phyloP scores from a whole-genome alignment of 2,329 filamentous ascomycete genomes.

The Beauveria brongniartii region DNA sequence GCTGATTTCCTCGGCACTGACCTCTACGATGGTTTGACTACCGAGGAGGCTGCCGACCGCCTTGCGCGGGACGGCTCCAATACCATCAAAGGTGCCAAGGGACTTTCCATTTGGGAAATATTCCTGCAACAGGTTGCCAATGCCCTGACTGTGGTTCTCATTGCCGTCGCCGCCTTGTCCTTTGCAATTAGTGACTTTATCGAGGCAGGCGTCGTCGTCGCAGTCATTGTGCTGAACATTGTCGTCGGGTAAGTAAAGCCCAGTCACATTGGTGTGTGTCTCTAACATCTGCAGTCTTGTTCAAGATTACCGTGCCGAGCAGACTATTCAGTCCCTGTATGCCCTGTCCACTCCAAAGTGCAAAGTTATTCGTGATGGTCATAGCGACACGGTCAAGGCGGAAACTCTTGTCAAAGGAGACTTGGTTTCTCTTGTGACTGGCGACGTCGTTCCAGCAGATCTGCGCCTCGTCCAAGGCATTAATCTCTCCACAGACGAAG shows the following conservation, averaged over 20 bases:
- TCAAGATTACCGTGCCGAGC: conserved; percentile 54
- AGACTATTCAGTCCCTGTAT: conserved; percentile 54
- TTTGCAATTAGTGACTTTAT: conserved; percentile 59
- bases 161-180: conserved; percentile 64
- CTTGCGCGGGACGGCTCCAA: conserved; percentile 61
- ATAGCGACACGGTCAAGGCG: conserved; percentile 43
- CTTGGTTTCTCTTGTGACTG: conserved; percentile 52
- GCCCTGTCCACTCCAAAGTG: conserved; percentile 51
- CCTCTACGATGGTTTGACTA: conserved; percentile 52
- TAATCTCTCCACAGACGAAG: conserved; percentile 70
- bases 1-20: conserved; percentile 33
- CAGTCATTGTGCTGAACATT: conserved; percentile 60
- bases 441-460: conserved; percentile 64
- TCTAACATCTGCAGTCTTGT: conserved; percentile 34
- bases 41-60: conserved; percentile 55
- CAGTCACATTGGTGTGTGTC: no score
- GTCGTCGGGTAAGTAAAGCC: conserved; percentile 46
- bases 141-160: conserved; percentile 65
- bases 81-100: conserved; percentile 62
- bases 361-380: conserved; percentile 48
- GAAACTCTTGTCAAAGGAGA: conserved; percentile 58
- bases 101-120: conserved; percentile 66
- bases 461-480: conserved; percentile 56
- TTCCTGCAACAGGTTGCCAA: conserved; percentile 70
- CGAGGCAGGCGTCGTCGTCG: conserved; percentile 55